Percentiles rank a stretch among this genome's conserved stretches.
Conservation (phyloP, 805 yeast genomes). For the Teunomyces atbi region DNA sequence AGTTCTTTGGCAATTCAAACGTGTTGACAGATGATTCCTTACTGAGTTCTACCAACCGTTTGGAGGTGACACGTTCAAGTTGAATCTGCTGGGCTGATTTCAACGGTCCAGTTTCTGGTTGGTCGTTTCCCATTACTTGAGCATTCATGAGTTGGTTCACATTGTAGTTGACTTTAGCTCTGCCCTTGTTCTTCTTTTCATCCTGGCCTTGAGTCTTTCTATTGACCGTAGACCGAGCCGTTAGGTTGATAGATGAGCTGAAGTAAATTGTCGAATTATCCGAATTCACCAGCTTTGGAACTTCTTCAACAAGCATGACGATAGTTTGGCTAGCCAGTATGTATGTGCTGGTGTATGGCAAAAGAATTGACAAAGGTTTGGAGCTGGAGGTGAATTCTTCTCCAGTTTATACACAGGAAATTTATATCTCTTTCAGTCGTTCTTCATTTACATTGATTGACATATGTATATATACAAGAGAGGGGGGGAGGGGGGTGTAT, state of each 20-base stretch:
- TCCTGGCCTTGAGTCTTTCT: constrained; percentile 15
- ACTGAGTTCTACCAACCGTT: constrained; percentile 34
- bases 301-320: constrained; percentile 42
- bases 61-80: constrained; percentile 37
- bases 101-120: constrained; percentile 31
- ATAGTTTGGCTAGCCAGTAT: background rate
- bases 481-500: no score
- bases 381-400: no score
- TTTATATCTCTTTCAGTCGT: no score
- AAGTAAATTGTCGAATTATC: constrained; percentile 39
- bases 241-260: constrained; percentile 39
- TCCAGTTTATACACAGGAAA: no score
- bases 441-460: no score
- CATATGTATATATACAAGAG: no score
- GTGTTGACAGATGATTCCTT: constrained; percentile 27
- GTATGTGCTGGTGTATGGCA: no score
- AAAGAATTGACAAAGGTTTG: no score
- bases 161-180: constrained; percentile 45
- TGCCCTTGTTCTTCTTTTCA: constrained; percentile 28
- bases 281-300: constrained; percentile 33
- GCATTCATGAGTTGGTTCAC: constrained; percentile 42
- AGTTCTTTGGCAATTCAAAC: constrained; percentile 44
- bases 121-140: constrained; percentile 35
- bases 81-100: constrained; percentile 44
- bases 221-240: constrained; percentile 34